Conservation (phyloP, 2,329 filamentous ascomycete species). For the Fusarium tricinctum region DNA sequence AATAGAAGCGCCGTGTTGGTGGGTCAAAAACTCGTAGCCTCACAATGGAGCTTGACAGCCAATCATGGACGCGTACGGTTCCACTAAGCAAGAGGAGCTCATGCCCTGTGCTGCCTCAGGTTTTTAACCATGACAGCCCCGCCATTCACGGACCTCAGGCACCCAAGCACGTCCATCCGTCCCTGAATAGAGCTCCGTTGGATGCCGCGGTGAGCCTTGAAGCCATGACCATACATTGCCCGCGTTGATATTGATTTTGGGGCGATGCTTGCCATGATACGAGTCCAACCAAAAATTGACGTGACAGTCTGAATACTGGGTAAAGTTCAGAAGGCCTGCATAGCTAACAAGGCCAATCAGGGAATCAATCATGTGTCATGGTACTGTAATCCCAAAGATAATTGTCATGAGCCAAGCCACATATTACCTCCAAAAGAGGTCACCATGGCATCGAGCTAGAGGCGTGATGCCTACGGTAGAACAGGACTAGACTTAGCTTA, state of each 20-base stretch:
- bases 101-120: conserved; percentile 42
- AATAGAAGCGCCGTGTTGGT: conserved; percentile 46
- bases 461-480: conserved; percentile 46
- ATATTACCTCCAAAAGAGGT: conserved; percentile 20
- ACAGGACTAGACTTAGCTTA: conserved; percentile 44
- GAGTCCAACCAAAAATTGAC: not conserved
- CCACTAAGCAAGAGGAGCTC: conserved; percentile 22
- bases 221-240: not conserved
- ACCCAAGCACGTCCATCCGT: not conserved
- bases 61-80: conserved; percentile 35
- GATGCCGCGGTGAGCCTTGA: conserved; percentile 6
- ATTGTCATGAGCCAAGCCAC: conserved; percentile 43
- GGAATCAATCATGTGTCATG: conserved; percentile 3
- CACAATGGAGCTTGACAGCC: conserved; percentile 29
- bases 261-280: conserved; percentile 12
- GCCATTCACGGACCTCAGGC: not conserved
- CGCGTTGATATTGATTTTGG: conserved; percentile 15
- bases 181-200: conserved; percentile 6
- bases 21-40: conserved; percentile 36
- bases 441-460: conserved; percentile 37
- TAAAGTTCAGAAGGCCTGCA: not conserved
- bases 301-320: not conserved
- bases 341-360: not conserved
- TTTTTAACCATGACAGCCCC: conserved; percentile 18
- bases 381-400: conserved; percentile 24